Conservation (phyloP, 208 protist genomes). For the Herpetomonas samuelpessoai region DNA sequence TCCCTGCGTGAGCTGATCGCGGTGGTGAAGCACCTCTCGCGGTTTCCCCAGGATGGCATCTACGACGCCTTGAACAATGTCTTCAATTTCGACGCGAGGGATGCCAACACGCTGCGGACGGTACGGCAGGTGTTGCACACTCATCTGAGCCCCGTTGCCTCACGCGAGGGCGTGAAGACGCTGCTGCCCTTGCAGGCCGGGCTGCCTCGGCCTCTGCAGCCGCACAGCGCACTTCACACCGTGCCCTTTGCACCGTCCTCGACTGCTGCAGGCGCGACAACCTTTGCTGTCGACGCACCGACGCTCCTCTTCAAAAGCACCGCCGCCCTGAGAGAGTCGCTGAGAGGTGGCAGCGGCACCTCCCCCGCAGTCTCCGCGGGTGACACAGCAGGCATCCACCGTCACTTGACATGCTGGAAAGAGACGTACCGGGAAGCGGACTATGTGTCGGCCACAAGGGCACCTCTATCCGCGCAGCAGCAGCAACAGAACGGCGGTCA, state of each 20-base stretch:
- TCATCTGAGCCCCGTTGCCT: constrained; percentile 37
- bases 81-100: constrained; percentile 81
- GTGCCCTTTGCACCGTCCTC: constrained; percentile 19
- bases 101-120: constrained; percentile 69
- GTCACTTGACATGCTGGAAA: no score
- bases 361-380: neutral
- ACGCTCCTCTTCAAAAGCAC: neutral
- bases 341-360: neutral
- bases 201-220: constrained; percentile 24
- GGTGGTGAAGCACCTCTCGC: constrained; percentile 91
- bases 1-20: constrained; percentile 93
- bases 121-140: constrained; percentile 61
- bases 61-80: constrained; percentile 80
- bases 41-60: constrained; percentile 86
- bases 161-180: constrained; percentile 35
- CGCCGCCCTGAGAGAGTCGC: neutral
- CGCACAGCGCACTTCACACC: constrained; percentile 18
- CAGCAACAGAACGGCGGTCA: neutral
- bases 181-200: constrained; percentile 44
- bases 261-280: neutral
- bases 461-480: no score
- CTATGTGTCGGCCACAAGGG: constrained; percentile 17
- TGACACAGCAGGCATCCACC: neutral
- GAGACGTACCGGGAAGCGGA: constrained; percentile 22
- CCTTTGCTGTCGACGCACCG: neutral